Evolutionary conservation across 2,329 filamentous ascomycete genomes (phyloP).

Genomic region (Dryadomyces sulphureus): DNA sequence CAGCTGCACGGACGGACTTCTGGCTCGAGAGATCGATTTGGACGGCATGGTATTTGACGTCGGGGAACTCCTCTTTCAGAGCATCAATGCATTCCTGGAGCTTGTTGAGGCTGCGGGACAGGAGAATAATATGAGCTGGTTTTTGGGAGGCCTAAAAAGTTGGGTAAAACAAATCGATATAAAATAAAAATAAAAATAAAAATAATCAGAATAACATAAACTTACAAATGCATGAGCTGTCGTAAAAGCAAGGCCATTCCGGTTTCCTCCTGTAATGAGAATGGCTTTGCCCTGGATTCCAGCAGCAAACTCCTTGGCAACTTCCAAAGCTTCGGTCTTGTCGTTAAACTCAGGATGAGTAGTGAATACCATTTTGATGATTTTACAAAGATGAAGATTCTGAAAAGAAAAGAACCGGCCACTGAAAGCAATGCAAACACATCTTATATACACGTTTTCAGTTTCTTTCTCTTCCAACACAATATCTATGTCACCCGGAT

Average conservation of each 20-base stretch:
- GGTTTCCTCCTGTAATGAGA: conserved; percentile 21
- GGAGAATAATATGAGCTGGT: conserved; percentile 4
- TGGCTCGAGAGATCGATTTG: conserved; percentile 23
- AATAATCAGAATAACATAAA: conserved; percentile 15
- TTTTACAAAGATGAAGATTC: too few relatives aligned
- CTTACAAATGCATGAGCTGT: conserved; percentile 18
- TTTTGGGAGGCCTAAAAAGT: neutral
- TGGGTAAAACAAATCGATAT: neutral
- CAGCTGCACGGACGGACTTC: conserved; percentile 20
- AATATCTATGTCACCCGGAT: too few relatives aligned
- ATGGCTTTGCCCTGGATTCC: conserved; percentile 21
- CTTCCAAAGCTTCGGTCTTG: neutral
- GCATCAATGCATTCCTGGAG: conserved; percentile 19
- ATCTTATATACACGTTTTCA: too few relatives aligned
- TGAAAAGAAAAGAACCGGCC: too few relatives aligned
- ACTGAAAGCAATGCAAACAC: too few relatives aligned
- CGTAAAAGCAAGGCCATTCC: conserved; percentile 16
- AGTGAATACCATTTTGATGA: conserved; percentile 6
- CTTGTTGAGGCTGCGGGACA: conserved; percentile 8
- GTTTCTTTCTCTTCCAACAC: too few relatives aligned
- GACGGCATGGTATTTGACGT: conserved; percentile 17
- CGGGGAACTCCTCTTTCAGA: conserved; percentile 11
- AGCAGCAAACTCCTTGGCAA: neutral
- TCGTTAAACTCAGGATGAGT: neutral
- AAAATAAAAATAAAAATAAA: neutral